Base-by-base conservation (phyloP, 768 basidiomycete species). In the Tylopilus sp. region DNA sequence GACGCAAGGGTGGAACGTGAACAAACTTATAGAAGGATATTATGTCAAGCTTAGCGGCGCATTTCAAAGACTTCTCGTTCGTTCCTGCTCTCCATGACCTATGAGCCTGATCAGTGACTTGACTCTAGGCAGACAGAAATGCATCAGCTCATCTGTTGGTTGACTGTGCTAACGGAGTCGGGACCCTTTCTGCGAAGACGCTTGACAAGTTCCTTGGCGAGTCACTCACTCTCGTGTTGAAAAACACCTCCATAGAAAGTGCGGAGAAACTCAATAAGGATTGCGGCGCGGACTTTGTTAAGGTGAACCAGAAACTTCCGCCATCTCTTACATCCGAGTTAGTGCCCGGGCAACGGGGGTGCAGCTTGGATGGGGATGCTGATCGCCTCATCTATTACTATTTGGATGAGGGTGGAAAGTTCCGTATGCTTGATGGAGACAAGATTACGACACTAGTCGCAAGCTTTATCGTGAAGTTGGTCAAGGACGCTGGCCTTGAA, bases 81-180 rank as follows among this genome's bases (percentile, higher is more conserved):
- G 91, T 76, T 40, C 42, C 41, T 44, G 3, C 4, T 55, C 22
- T 50, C 17, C 38, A 40, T 42, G 28, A 28, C 15, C 43, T 50
- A 23, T 48, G 4, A 39, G 13, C 40, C 30, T 42, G 46, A 17
- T 18, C 6, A 13, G 42, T 63, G 28, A 63, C 45, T 25, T 48
- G 39, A 41, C 35, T 39, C 23, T 52, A 91, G 86, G 72, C 78
- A 22, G 82, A 83, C 52, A 84, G 84, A 51, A 68, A 69, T 73
- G 38, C 70, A 74, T 47, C 78, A 11, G 68, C 78, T 15, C 80
- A 84, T 33, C 64, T 99, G 42, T 67, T 88, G n/a, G 76, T 99
- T 38, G 97, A 99, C 69, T 98, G 97, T 66, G 97, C 97, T n/a
- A 98, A 99, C 66, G 97, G 97, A 23, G 97, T 99, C 21, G 97